Conservation (phyloP, 2,329 filamentous ascomycete species). For the Aureobasidium subglaciale region DNA sequence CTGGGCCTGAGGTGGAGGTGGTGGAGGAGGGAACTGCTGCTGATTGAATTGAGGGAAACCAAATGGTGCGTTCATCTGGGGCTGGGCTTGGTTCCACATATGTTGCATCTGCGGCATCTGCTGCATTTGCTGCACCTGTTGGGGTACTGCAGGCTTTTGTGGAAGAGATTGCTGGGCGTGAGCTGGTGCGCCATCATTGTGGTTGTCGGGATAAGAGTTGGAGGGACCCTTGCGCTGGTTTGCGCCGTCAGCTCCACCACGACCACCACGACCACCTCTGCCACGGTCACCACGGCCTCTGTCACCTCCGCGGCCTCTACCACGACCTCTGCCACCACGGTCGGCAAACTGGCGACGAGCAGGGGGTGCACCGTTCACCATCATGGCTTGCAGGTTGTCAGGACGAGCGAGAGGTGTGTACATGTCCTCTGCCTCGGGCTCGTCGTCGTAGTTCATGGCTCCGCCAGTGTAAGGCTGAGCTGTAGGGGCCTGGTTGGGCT, state of each 20-base stretch:
- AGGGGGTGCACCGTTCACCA: conserved; percentile 33
- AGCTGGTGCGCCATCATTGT: conserved; percentile 17
- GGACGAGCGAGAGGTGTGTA: conserved; percentile 42
- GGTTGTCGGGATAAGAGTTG: conserved; percentile 23
- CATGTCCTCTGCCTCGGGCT: conserved; percentile 37
- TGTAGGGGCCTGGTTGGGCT: background rate
- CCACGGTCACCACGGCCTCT: conserved; percentile 27
- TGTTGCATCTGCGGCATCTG: conserved; percentile 15
- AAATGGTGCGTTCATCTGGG: background rate
- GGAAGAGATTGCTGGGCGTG: conserved; percentile 17
- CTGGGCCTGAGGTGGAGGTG: background rate
- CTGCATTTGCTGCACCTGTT: conserved; percentile 6
- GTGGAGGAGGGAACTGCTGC: conserved; percentile 19
- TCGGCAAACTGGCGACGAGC: conserved; percentile 32
- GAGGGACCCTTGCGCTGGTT: conserved; percentile 14
- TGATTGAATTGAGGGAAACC: conserved; percentile 16
- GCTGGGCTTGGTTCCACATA: conserved; percentile 2
- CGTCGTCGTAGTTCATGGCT: conserved; percentile 36
- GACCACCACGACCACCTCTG: conserved; percentile 25
- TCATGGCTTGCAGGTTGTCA: conserved; percentile 40
- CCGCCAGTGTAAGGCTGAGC: conserved; percentile 20
- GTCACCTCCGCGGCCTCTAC: conserved; percentile 19
- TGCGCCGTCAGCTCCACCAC: conserved; percentile 19
- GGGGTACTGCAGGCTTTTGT: conserved; percentile 17
- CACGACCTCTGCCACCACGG: conserved; percentile 25